Percentiles rank a stretch among this genome's conserved stretches.
phyloP scores from a whole-genome alignment of 768 basidiomycete genomes.

The Panaeolus cyanescens region DNA sequence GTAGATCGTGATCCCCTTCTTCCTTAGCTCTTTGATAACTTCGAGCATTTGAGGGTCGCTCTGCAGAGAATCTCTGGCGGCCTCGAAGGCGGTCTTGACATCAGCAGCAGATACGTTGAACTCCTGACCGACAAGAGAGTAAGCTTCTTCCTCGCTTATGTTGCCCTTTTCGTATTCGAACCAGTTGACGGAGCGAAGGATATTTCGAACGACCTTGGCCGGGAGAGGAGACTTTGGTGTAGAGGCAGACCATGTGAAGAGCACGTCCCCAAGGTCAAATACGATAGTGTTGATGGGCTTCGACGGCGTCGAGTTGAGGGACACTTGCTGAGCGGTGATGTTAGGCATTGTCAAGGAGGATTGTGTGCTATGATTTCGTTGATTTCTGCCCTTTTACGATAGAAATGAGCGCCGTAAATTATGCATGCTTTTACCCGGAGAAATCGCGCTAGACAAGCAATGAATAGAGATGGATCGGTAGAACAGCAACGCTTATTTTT shows the following conservation, averaged over 20 bases:
- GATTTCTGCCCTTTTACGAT: too few species aligned
- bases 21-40: conserved; percentile 48
- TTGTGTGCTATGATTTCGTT: too few species aligned
- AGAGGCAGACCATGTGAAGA: conserved; percentile 54
- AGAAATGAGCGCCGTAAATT: too few species aligned
- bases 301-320: too few species aligned
- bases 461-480: too few species aligned
- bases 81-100: conserved; percentile 44
- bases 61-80: conserved; percentile 49
- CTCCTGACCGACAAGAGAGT: conserved; percentile 38
- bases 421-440: too few species aligned
- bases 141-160: conserved; percentile 45
- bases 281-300: too few species aligned
- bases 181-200: conserved; percentile 50
- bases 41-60: conserved; percentile 45
- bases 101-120: conserved; percentile 39
- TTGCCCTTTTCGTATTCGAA: conserved; percentile 54
- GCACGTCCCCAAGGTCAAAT: conserved; percentile 58
- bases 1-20: conserved; percentile 40
- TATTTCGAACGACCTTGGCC: conserved; percentile 37
- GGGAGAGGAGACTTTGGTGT: conserved; percentile 47
- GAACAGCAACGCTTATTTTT: too few species aligned
- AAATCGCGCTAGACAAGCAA: too few species aligned
- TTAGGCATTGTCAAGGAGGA: too few species aligned
- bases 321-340: too few species aligned